phyloP scores from a whole-genome alignment of 257 asterid genomes.

The Solanum infundibuliforme region DNA sequence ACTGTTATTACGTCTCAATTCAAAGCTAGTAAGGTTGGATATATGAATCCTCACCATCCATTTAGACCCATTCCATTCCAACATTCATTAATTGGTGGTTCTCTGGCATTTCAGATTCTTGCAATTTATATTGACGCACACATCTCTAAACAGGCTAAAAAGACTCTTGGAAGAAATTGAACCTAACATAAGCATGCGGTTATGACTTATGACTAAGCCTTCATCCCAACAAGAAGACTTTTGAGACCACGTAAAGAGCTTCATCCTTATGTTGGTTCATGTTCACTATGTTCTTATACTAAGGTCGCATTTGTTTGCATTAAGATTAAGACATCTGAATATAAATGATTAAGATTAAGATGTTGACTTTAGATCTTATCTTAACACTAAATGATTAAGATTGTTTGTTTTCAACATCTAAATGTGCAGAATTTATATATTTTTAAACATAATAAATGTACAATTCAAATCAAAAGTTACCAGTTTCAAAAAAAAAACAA shows the following conservation, averaged over 20 bases:
- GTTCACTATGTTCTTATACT: not conserved
- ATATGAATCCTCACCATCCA: not conserved
- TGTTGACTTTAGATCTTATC: not conserved
- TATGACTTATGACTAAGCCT: not conserved
- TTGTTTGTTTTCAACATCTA: not conserved
- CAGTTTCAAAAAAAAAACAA: not conserved
- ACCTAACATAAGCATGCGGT: not conserved
- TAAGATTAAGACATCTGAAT: not conserved
- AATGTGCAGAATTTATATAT: not conserved
- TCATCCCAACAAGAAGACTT: not conserved
- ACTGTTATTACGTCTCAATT: not conserved
- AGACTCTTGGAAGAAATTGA: not conserved
- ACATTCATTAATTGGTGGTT: not conserved
- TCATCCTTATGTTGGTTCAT: not conserved
- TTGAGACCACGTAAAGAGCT: not conserved
- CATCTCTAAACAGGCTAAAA: not conserved
- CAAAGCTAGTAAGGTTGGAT: not conserved
- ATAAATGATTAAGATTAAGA: no score
- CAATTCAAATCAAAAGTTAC: not conserved
- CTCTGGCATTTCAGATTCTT: not conserved
- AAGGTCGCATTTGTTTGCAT: not conserved
- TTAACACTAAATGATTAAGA: not conserved
- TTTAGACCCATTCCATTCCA: not conserved
- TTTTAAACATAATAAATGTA: not conserved
- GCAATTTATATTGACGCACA: not conserved